Evolutionary conservation across 768 basidiomycete species (phyloP).

Genomic region (Termitomyces sp.): DNA sequence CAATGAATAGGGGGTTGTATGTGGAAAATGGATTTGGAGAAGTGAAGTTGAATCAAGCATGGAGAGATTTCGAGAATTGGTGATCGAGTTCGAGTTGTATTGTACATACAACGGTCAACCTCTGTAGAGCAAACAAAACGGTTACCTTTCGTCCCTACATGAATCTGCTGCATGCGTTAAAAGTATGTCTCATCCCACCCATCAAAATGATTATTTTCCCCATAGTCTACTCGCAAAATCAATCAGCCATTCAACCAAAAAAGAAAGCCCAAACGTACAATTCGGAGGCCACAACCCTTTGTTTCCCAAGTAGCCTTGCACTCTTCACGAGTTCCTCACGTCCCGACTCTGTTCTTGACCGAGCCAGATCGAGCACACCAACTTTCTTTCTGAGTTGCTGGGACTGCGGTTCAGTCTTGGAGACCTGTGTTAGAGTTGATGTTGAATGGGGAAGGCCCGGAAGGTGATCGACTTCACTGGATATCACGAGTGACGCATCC

Average conservation of each 20-base stretch:
- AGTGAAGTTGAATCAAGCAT: not conserved
- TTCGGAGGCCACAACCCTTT: constrained; percentile 57
- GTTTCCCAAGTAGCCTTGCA: constrained; percentile 89
- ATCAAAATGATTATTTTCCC: constrained; percentile 57
- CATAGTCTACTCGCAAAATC: constrained; percentile 31
- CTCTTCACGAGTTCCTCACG: constrained; percentile 27
- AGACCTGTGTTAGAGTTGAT: no score
- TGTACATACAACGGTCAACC: not conserved
- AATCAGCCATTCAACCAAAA: not conserved
- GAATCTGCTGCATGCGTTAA: not conserved
- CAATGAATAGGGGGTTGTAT: not conserved
- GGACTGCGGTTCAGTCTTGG: no score
- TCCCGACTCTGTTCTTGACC: constrained; percentile 26
- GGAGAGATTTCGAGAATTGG: not conserved
- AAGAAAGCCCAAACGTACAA: constrained; percentile 33
- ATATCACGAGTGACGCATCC: no score
- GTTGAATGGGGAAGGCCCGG: no score
- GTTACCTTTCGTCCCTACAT: not conserved
- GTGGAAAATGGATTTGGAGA: not conserved
- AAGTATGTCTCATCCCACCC: constrained; percentile 32
- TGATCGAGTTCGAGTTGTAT: not conserved
- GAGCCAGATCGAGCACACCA: constrained; percentile 62
- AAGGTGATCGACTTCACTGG: no score
- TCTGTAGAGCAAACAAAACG: not conserved
- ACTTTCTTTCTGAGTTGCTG: no score